Evolutionary conservation across 345 rosid genomes (phyloP), one percentile per base, ranked within the genome.

Genomic region (Erysimum cheiranthoides): DNA sequence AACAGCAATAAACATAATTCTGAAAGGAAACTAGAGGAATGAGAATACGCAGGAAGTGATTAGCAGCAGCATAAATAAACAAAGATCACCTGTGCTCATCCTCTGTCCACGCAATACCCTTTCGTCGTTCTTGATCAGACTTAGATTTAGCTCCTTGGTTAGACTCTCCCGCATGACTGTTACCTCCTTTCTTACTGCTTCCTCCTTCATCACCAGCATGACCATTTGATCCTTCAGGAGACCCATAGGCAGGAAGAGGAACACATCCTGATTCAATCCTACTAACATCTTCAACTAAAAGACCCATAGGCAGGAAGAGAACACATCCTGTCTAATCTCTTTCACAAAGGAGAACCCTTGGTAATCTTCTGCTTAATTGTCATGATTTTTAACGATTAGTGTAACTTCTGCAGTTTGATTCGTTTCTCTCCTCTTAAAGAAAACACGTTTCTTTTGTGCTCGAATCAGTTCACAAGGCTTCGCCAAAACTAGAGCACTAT

Each of bases 101-200:
- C 83, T 92, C 99, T 2, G 99, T 89, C 99, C 99, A 95, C 45
- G 98, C 97, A 82, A 89, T 88, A 65, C 99, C 98, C 80, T 92
- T 95, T 17, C 99, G 88, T 4, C 97, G 91, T 79, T 95, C 99
- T 84, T 92, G 98, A 79, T 92, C 99, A 21, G 93, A 76, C 76
- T 89, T 90, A n/a, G 94, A 87, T 84, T 90, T 95, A 75, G 82
- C 85, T 63, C 89, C 97, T 39, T 92, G 96, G 78, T 80, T 85
- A 54, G 93, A 81, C 51, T 92, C 94, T 11, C 85, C 72, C 51
- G 64, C 73, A 68, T 85, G 86, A 66, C 84, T 68, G 58, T 87
- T 88, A 43, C 90, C 78, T 30, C 91, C 90, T 73, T 79, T 79
- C 80, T 90, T 95, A 86, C 87, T 86, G 8, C 86, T 85, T 78